Conservation (phyloP, 768 basidiomycete species). For the Mycena chlorophos region DNA sequence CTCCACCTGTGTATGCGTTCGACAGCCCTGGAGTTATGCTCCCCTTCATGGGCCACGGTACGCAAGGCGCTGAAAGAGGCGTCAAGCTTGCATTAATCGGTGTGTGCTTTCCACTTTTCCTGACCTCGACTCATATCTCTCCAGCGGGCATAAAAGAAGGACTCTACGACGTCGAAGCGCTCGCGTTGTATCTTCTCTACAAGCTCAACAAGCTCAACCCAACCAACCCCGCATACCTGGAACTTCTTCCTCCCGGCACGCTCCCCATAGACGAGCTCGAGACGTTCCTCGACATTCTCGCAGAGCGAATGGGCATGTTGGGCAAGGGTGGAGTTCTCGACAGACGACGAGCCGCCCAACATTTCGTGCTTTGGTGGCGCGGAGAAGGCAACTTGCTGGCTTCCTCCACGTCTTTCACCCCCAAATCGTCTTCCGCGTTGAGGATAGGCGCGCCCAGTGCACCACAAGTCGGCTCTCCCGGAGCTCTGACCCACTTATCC, state of each 20-base stretch:
- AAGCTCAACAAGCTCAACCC: constrained; percentile 79
- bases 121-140: background rate
- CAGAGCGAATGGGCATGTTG: constrained; percentile 78
- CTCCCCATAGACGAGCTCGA: constrained; percentile 60
- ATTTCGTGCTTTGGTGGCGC: constrained; percentile 89
- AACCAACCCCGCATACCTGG: constrained; percentile 69
- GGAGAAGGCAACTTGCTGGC: constrained; percentile 63
- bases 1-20: constrained; percentile 87
- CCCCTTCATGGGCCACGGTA: constrained; percentile 86
- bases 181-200: constrained; percentile 86
- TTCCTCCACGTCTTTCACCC: background rate
- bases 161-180: constrained; percentile 79
- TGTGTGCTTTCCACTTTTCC: constrained; percentile 42
- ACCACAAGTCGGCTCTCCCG: background rate
- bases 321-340: constrained; percentile 75
- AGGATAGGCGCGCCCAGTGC: constrained; percentile 17
- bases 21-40: constrained; percentile 98
- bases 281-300: constrained; percentile 70
- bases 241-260: constrained; percentile 54
- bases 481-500: too few relatives aligned
- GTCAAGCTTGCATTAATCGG: constrained; percentile 93
- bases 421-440: constrained; percentile 39
- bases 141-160: constrained; percentile 93
- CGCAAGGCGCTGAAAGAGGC: constrained; percentile 84
- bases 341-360: constrained; percentile 66